phyloP scores from a whole-genome alignment of 306 rosid genomes.

The Lupinus albus region DNA sequence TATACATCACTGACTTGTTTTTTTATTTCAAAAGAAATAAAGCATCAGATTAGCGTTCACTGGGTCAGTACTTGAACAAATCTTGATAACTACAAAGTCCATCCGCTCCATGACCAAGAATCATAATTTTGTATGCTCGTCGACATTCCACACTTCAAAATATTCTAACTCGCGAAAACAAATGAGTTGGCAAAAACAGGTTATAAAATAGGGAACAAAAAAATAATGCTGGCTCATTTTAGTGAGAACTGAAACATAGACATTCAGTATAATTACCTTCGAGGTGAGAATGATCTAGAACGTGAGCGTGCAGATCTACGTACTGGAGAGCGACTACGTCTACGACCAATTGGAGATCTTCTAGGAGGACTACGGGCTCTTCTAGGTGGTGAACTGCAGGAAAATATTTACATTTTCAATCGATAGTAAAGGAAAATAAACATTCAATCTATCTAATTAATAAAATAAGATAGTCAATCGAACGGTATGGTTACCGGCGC shows the following conservation, averaged over 20 bases:
- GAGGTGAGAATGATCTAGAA: conserved; percentile 88
- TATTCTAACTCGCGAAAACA: background rate
- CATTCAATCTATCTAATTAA: background rate
- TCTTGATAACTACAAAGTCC: conserved; percentile 15
- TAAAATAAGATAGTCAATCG: background rate
- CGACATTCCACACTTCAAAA: background rate
- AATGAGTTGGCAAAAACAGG: background rate
- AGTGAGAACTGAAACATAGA: conserved; percentile 17
- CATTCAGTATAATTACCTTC: conserved; percentile 61
- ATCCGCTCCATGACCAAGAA: conserved; percentile 13
- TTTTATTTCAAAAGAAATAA: background rate
- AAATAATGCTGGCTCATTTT: background rate
- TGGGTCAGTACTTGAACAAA: conserved; percentile 6
- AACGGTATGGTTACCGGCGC: conserved; percentile 68
- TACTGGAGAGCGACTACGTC: conserved; percentile 88
- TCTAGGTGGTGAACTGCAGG: conserved; percentile 76
- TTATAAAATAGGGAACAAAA: background rate
- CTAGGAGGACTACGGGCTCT: conserved; percentile 94
- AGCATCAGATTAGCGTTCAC: conserved; percentile 21
- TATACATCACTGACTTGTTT: background rate
- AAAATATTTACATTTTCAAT: conserved; percentile 35
- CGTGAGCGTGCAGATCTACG: conserved; percentile 83
- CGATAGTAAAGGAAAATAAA: background rate
- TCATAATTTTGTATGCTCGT: conserved; percentile 15
- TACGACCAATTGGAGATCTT: conserved; percentile 84